Conservation (phyloP, 2,329 filamentous ascomycete genomes). For the Colletotrichum endophyticum region DNA sequence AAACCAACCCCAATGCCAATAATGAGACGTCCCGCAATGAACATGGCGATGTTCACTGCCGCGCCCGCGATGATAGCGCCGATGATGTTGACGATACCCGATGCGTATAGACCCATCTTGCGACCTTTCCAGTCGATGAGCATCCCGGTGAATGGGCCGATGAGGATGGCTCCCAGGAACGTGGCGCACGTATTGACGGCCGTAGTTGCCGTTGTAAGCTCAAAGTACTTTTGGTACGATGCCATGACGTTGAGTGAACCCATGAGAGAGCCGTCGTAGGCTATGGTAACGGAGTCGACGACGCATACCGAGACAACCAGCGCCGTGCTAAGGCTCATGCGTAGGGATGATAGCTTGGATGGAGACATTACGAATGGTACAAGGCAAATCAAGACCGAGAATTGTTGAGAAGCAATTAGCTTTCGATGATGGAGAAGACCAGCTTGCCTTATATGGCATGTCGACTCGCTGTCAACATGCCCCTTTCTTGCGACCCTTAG, state of each 20-base stretch:
- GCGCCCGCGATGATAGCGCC: slow-evolving; percentile 65
- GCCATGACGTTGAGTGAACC: slow-evolving; percentile 43
- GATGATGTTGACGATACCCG: slow-evolving; percentile 53
- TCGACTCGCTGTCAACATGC: background rate
- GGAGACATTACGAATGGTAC: background rate
- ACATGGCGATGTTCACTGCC: slow-evolving; percentile 58
- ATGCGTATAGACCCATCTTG: slow-evolving; percentile 47
- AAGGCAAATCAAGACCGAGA: background rate
- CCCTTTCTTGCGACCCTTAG: background rate
- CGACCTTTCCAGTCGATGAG: slow-evolving; percentile 55
- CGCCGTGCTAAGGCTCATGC: slow-evolving; percentile 22
- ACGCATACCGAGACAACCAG: slow-evolving; percentile 29
- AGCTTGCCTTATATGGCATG: background rate
- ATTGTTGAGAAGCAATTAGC: fast-evolving
- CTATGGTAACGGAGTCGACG: slow-evolving; percentile 30
- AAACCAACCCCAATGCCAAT: slow-evolving; percentile 71
- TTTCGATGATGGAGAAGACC: background rate
- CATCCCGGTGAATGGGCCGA: slow-evolving; percentile 51
- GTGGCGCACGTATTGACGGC: slow-evolving; percentile 57
- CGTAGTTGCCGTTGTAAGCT: slow-evolving; percentile 48
- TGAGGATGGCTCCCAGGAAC: slow-evolving; percentile 56
- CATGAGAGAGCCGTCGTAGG: slow-evolving; percentile 41
- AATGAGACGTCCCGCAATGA: slow-evolving; percentile 61
- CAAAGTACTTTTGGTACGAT: slow-evolving; percentile 57
- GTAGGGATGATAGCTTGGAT: background rate